These are phyloP conservation scores for Colletotrichum sansevieriae DNA, from an alignment of 2,329 filamentous ascomycete species.

Conservation along the genomic window DNA sequence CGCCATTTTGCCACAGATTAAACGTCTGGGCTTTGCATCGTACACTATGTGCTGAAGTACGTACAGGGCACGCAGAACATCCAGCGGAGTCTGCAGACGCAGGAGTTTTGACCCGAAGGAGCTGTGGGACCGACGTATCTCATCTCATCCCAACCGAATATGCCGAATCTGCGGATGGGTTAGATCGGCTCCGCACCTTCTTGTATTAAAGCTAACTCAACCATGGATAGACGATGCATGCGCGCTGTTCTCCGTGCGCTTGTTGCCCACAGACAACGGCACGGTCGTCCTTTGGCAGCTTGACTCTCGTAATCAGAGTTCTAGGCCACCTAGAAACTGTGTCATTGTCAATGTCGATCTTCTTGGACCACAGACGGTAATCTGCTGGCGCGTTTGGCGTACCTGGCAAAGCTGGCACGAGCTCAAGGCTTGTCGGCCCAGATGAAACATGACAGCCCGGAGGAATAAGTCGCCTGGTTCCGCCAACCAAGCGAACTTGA, in stretches of 20 bases:
- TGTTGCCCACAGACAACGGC: conserved; percentile 3
- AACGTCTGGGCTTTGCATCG: conserved; percentile 18
- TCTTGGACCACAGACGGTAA: conserved; percentile 8
- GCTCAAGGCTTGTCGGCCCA: conserved; percentile 20
- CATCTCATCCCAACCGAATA: conserved; percentile 37
- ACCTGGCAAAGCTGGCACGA: conserved; percentile 27
- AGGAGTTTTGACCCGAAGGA: conserved; percentile 31
- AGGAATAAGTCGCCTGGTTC: conserved; percentile 21
- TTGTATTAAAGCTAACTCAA: conserved; percentile 31
- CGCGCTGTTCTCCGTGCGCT: no score
- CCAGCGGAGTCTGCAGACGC: not conserved
- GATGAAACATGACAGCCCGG: conserved; percentile 33
- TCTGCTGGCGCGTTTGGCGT: conserved; percentile 28
- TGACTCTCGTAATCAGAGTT: conserved; percentile 11
- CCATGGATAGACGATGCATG: no score
- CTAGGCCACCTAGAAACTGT: not conserved
- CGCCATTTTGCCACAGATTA: conserved; percentile 14
- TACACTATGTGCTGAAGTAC: no score
- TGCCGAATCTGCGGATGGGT: conserved; percentile 38
- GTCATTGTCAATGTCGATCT: conserved; percentile 3
- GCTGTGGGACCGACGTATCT: conserved; percentile 38
- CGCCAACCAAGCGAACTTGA: conserved; percentile 15
- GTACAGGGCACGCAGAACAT: no score
- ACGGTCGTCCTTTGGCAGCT: not conserved
- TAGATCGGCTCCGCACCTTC: conserved; percentile 35